Evolutionary conservation across 2,329 filamentous ascomycete species (phyloP).

Genomic region (Thielaviopsis musarum): DNA sequence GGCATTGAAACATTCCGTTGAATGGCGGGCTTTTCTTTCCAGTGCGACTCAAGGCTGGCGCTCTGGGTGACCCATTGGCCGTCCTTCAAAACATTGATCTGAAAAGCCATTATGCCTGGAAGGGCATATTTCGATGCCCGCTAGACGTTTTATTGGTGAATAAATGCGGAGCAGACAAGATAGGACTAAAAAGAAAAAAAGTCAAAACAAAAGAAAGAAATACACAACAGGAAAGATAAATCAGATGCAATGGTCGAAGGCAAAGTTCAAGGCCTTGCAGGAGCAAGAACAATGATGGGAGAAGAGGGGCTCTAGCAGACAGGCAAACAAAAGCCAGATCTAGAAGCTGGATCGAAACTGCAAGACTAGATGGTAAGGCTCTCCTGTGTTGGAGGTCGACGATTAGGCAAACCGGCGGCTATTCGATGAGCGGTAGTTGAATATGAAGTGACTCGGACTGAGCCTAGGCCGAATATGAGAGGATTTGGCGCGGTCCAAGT

Average conservation of each 20-base stretch:
- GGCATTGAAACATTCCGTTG: slow-evolving; percentile 16
- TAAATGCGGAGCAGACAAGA: background rate
- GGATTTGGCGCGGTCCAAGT: background rate
- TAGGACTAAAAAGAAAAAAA: background rate
- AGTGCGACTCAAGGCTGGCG: slow-evolving; percentile 28
- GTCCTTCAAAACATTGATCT: slow-evolving; percentile 35
- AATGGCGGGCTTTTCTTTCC: slow-evolving; percentile 15
- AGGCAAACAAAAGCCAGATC: background rate
- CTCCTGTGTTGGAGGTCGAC: too few relatives aligned
- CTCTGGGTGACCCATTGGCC: slow-evolving; percentile 41
- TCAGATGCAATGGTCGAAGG: background rate
- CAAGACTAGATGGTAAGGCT: background rate
- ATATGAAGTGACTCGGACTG: background rate
- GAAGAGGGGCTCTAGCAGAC: background rate
- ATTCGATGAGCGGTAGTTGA: too few relatives aligned
- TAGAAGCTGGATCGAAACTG: background rate
- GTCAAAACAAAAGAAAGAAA: background rate
- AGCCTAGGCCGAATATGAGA: background rate
- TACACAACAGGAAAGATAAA: background rate
- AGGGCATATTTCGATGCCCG: background rate
- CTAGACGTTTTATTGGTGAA: too few relatives aligned
- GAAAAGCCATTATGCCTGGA: slow-evolving; percentile 26
- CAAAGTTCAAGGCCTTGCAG: background rate
- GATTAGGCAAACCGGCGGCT: too few relatives aligned
- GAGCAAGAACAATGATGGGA: background rate